A percentile compares a stretch with the other conserved stretches of the same genome.
These are phyloP conservation scores for Termitomyces titanicus DNA, from an alignment of 768 basidiomycete genomes.

Conservation along the genomic window DNA sequence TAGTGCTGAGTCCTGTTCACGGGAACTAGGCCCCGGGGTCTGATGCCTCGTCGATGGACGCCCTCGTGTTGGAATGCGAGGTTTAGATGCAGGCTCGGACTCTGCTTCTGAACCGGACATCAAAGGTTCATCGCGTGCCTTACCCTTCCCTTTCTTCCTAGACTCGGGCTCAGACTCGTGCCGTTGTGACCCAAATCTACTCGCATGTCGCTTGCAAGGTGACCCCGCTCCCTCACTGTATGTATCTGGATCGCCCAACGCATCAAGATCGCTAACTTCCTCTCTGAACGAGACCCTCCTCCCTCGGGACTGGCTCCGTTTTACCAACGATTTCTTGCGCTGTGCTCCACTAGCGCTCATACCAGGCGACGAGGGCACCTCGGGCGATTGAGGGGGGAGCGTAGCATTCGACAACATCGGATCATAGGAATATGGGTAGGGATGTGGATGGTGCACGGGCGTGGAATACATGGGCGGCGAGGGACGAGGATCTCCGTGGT, in stretches of 20 bases:
- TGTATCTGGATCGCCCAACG: slow-evolving; percentile 4
- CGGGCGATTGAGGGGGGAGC: slow-evolving; percentile 51
- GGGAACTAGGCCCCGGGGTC: neutral
- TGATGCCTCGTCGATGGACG: neutral
- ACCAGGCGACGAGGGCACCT: slow-evolving; percentile 32
- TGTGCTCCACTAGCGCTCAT: slow-evolving; percentile 18
- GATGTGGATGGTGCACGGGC: slow-evolving; percentile 34
- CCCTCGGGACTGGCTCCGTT: slow-evolving; percentile 50
- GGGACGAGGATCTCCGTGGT: slow-evolving; percentile 12
- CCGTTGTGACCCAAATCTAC: neutral
- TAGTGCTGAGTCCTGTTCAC: neutral
- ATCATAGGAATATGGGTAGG: slow-evolving; percentile 37
- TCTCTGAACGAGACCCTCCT: slow-evolving; percentile 56
- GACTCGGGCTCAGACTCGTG: no score
- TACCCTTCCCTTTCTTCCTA: neutral
- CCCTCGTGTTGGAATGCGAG: neutral
- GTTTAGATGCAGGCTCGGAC: neutral
- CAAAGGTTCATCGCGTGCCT: neutral
- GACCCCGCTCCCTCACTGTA: neutral
- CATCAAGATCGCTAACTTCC: slow-evolving; percentile 19
- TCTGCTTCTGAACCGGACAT: neutral
- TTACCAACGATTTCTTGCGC: slow-evolving; percentile 35
- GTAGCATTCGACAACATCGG: slow-evolving; percentile 44
- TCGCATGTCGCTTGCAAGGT: neutral
- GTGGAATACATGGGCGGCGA: slow-evolving; percentile 27